phyloP scores from a whole-genome alignment of 2,329 filamentous ascomycete species.

The Claviceps sp. region DNA sequence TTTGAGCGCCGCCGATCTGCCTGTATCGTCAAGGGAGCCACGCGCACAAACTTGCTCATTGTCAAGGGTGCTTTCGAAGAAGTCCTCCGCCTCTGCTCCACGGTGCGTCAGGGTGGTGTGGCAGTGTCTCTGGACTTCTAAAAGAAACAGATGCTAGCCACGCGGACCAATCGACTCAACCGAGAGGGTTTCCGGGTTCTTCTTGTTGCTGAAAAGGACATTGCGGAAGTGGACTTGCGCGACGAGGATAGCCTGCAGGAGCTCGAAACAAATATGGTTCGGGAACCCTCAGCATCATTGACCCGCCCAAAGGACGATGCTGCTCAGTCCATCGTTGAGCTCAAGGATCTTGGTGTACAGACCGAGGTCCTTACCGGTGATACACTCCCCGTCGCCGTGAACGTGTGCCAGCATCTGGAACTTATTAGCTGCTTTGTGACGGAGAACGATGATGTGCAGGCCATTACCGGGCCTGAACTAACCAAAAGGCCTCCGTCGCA shows the following conservation, averaged over 20 bases:
- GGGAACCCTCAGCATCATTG: slow-evolving; percentile 16
- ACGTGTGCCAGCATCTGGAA: slow-evolving; percentile 14
- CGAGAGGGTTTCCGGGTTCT: slow-evolving; percentile 12
- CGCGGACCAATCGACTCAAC: slow-evolving; percentile 9
- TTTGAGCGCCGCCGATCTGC: slow-evolving; percentile 14
- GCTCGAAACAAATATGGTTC: slow-evolving; percentile 13
- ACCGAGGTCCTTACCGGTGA: slow-evolving; percentile 17
- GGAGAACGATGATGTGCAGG: slow-evolving; percentile 10
- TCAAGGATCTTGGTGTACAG: slow-evolving; percentile 13
- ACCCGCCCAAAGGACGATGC: slow-evolving; percentile 18
- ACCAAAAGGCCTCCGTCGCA: slow-evolving; percentile 15
- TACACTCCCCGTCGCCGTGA: slow-evolving; percentile 15
- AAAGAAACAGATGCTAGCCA: slow-evolving; percentile 6
- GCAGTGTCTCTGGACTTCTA: slow-evolving; percentile 9
- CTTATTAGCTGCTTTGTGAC: slow-evolving; percentile 8
- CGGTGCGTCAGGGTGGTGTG: slow-evolving; percentile 8
- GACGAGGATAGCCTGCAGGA: slow-evolving; percentile 12
- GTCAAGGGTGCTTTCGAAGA: slow-evolving; percentile 19
- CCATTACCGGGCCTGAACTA: slow-evolving; percentile 14
- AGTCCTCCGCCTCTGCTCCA: slow-evolving; percentile 11
- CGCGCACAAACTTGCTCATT: slow-evolving; percentile 14
- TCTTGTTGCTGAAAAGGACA: slow-evolving; percentile 12
- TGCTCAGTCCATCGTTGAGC: slow-evolving; percentile 11
- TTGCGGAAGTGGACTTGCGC: slow-evolving; percentile 5
- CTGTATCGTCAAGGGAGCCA: slow-evolving; percentile 11